These are phyloP conservation scores for Alternaria tenuissima DNA, from an alignment of 2,329 filamentous ascomycete species.

Conservation along the genomic window DNA sequence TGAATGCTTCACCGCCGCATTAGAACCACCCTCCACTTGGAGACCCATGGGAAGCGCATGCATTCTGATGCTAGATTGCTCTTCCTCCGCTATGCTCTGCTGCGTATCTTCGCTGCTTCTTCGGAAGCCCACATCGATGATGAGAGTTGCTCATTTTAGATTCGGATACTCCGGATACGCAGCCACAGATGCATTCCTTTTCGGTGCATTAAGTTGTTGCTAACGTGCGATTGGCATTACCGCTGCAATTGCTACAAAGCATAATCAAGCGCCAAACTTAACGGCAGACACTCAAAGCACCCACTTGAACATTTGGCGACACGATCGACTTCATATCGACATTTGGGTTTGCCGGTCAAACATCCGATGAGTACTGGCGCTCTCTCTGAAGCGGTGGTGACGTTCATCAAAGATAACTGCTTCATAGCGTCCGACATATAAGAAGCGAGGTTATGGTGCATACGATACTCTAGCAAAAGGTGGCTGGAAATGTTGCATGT, in stretches of 20 bases:
- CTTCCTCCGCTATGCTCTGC: slow-evolving; percentile 52
- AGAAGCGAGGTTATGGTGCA: background rate
- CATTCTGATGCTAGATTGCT: slow-evolving; percentile 60
- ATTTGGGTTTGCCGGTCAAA: slow-evolving; percentile 67
- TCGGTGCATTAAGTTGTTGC: slow-evolving; percentile 56
- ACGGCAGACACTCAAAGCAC: slow-evolving; percentile 51
- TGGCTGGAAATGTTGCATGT: background rate
- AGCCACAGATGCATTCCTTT: background rate
- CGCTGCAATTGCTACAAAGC: background rate
- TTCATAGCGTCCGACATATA: slow-evolving; percentile 34
- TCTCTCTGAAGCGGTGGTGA: slow-evolving; percentile 73
- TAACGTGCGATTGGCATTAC: slow-evolving; percentile 22
- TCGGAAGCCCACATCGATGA: slow-evolving; percentile 67
- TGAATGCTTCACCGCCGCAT: background rate
- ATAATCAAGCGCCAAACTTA: background rate
- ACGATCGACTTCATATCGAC: slow-evolving; percentile 57
- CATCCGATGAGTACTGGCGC: slow-evolving; percentile 70
- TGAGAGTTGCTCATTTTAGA: slow-evolving; percentile 56
- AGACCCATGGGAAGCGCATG: slow-evolving; percentile 15
- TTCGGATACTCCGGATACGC: background rate
- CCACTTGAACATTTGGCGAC: slow-evolving; percentile 64
- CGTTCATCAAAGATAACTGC: slow-evolving; percentile 53
- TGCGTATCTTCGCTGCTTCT: slow-evolving; percentile 52
- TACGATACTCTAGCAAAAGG: background rate
- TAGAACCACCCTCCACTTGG: background rate